Conservation (phyloP, 129 eudicot species). For the Tanacetum coccineum region DNA sequence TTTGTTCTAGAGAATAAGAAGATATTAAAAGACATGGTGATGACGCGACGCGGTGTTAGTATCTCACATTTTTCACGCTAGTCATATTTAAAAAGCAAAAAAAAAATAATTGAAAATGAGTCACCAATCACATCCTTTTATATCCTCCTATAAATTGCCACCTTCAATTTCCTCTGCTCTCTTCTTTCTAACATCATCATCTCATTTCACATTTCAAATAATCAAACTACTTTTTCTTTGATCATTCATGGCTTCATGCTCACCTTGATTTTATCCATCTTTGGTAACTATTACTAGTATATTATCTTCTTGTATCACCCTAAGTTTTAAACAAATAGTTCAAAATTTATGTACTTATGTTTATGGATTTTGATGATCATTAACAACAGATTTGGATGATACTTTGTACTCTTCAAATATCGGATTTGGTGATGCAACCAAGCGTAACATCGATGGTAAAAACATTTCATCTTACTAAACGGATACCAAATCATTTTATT, state of each 20-base stretch:
- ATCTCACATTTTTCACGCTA: conserved; percentile 23
- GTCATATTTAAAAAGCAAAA: not conserved
- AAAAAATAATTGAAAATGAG: conserved; percentile 1
- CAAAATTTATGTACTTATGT: not conserved
- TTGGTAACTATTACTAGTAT: conserved; percentile 58
- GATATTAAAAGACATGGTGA: not conserved
- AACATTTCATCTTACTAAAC: not conserved
- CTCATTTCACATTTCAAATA: not conserved
- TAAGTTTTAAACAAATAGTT: not conserved
- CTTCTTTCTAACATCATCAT: not conserved
- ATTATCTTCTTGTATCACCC: not conserved
- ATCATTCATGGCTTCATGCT: conserved; percentile 38
- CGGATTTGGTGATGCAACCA: conserved; percentile 66
- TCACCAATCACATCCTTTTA: conserved; percentile 18
- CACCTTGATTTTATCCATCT: conserved; percentile 66
- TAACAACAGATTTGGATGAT: conserved; percentile 93
- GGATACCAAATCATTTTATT: too few relatives aligned
- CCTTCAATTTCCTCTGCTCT: conserved; percentile 3
- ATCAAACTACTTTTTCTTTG: not conserved
- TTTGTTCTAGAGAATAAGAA: too few relatives aligned
- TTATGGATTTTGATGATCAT: not conserved
- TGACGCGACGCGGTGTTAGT: conserved; percentile 1
- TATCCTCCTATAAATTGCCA: conserved; percentile 12
- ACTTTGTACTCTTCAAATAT: conserved; percentile 72
- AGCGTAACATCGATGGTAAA: conserved; percentile 74